Conservation (phyloP, 1,284 basidiomycete genomes). For the Porogramme epimiltina region DNA sequence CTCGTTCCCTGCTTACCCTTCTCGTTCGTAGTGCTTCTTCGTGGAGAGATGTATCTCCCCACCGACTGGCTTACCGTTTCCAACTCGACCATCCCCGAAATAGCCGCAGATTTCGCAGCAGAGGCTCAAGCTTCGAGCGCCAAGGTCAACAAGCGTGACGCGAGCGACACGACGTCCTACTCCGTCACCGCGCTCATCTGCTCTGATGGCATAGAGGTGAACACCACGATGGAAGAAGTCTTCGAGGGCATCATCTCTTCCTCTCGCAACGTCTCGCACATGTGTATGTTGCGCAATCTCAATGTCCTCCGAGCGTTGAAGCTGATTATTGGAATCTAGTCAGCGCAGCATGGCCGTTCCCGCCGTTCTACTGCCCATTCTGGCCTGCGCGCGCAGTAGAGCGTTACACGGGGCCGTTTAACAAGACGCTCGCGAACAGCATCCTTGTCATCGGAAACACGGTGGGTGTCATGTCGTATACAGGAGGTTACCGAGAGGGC, state of each 20-base stretch:
- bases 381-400: conserved; percentile 27
- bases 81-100: too few relatives aligned
- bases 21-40: not conserved
- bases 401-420: conserved; percentile 27
- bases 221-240: conserved; percentile 15
- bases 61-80: not conserved
- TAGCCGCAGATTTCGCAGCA: too few relatives aligned
- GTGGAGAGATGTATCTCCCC: conserved; percentile 2
- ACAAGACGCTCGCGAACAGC: conserved; percentile 22
- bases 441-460: conserved; percentile 25
- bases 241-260: conserved; percentile 19
- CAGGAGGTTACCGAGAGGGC: not conserved
- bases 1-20: not conserved
- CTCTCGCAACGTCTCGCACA: conserved; percentile 15
- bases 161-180: conserved; percentile 7
- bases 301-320: too few relatives aligned
- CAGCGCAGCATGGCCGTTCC: conserved; percentile 6
- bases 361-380: conserved; percentile 7
- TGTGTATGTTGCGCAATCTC: too few relatives aligned
- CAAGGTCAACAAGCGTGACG: not conserved
- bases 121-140: not conserved
- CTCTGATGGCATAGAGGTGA: conserved; percentile 18
- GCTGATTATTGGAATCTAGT: too few relatives aligned
- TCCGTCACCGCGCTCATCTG: conserved; percentile 13
- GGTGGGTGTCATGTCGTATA: not conserved